A percentile compares a stretch with the other conserved stretches of the same genome.
Evolutionary conservation across 768 basidiomycete genomes (phyloP).

Genomic region (Coprinopsis sp.): DNA sequence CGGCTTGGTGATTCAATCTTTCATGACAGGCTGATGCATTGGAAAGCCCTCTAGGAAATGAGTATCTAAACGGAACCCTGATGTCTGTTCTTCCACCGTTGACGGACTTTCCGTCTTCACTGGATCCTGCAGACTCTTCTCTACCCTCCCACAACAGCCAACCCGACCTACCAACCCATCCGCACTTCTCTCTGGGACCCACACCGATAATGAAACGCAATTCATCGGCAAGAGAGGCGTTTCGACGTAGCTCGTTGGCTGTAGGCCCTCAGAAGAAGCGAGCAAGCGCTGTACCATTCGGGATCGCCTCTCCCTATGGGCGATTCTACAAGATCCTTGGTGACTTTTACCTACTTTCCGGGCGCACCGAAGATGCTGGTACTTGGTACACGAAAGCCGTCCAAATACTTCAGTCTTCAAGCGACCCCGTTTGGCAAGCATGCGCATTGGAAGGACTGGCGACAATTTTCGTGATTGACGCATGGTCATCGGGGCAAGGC

Average conservation of each 20-base stretch:
- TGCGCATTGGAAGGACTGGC: constrained; percentile 83
- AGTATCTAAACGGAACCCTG: constrained; percentile 69
- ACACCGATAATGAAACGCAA: constrained; percentile 50
- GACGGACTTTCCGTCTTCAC: constrained; percentile 54
- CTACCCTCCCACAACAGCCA: constrained; percentile 50
- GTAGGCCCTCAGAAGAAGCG: constrained; percentile 55
- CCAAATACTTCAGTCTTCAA: constrained; percentile 63
- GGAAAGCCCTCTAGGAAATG: constrained; percentile 82
- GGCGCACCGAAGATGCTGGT: constrained; percentile 77
- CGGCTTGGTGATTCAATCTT: constrained; percentile 6
- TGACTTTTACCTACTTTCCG: constrained; percentile 84
- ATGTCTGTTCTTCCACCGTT: constrained; percentile 59
- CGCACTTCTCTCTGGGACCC: constrained; percentile 32
- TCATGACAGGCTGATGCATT: constrained; percentile 60
- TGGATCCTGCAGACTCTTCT: constrained; percentile 44
- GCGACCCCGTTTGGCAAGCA: constrained; percentile 87
- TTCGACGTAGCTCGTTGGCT: constrained; percentile 51
- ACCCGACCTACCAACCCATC: constrained; percentile 43
- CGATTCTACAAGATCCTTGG: constrained; percentile 84
- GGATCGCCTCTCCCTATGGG: constrained; percentile 75
- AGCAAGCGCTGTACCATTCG: constrained; percentile 43
- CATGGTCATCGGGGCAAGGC: constrained; percentile 75
- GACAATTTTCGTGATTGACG: constrained; percentile 73
- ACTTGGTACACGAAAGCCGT: constrained; percentile 89
- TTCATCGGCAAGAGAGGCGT: constrained; percentile 42